phyloP scores from a whole-genome alignment of 169 alveolate species.

The Cardiosporidium cionae region DNA sequence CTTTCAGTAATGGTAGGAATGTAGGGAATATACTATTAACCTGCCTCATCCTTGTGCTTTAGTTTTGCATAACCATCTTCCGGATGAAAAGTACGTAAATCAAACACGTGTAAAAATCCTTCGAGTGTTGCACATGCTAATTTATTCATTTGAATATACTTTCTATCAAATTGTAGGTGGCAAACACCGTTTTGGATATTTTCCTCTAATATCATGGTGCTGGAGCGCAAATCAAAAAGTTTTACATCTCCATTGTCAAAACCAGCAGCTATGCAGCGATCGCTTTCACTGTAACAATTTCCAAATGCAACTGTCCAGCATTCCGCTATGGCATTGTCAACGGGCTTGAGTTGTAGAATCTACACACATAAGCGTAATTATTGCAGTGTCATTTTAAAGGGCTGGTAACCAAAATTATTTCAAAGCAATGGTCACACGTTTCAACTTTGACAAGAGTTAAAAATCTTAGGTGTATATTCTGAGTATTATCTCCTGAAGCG shows the following conservation, averaged over 20 bases:
- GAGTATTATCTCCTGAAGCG: too few relatives aligned
- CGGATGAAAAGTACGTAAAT: constrained; percentile 73
- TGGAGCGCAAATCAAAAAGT: constrained; percentile 73
- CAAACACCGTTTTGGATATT: constrained; percentile 79
- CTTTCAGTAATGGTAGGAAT: background rate
- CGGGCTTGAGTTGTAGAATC: too few relatives aligned
- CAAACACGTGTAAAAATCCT: constrained; percentile 71
- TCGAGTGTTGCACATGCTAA: constrained; percentile 79
- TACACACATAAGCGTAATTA: too few relatives aligned
- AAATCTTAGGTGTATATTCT: too few relatives aligned
- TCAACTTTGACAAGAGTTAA: too few relatives aligned
- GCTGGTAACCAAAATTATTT: too few relatives aligned
- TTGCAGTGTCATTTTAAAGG: too few relatives aligned
- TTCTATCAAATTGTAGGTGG: constrained; percentile 77
- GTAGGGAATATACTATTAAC: background rate
- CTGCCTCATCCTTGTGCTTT: background rate
- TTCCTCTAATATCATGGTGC: constrained; percentile 71
- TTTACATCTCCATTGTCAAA: constrained; percentile 89
- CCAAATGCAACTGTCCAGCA: constrained; percentile 91
- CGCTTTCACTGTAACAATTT: constrained; percentile 24
- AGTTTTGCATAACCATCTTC: constrained; percentile 70
- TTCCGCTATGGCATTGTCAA: too few relatives aligned
- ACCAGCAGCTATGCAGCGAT: constrained; percentile 50
- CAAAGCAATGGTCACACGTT: too few relatives aligned
- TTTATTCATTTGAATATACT: constrained; percentile 81